A percentile compares a stretch with the other conserved stretches of the same genome.
phyloP scores from a whole-genome alignment of 129 eudicot species.

The Artemisia tridentata region DNA sequence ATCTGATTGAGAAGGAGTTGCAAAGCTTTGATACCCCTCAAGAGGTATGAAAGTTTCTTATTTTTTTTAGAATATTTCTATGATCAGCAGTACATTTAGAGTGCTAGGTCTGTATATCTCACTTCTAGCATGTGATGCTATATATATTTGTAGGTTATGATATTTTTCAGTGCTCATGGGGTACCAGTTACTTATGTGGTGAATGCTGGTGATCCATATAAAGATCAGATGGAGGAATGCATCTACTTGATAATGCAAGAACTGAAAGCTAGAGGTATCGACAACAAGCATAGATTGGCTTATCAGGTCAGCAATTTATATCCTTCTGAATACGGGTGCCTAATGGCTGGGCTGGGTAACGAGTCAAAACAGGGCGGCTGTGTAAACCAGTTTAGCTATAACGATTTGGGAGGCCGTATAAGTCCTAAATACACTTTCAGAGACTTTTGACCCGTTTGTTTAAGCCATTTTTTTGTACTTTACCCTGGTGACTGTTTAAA shows the following conservation, averaged over 20 bases:
- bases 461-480: background rate
- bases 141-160: slow-evolving; percentile 51
- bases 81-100: too few relatives aligned
- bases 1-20: slow-evolving; percentile 75
- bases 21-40: slow-evolving; percentile 52
- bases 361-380: background rate
- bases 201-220: slow-evolving; percentile 90
- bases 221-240: slow-evolving; percentile 90
- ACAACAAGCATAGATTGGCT: slow-evolving; percentile 67
- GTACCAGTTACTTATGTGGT: slow-evolving; percentile 81
- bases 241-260: slow-evolving; percentile 77
- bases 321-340: background rate
- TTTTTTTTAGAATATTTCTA: background rate
- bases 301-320: slow-evolving; percentile 52
- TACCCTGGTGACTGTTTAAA: background rate
- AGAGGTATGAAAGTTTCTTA: slow-evolving; percentile 42
- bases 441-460: background rate
- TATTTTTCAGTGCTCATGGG: slow-evolving; percentile 95
- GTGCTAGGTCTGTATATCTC: background rate
- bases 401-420: background rate
- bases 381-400: background rate
- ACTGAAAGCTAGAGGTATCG: slow-evolving; percentile 66
- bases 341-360: background rate
- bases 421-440: background rate
- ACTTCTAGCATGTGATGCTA: background rate